A percentile compares a stretch with the other conserved stretches of the same genome.
Conservation (phyloP, 73 alveolate genomes). For the Halteria grandinella region DNA sequence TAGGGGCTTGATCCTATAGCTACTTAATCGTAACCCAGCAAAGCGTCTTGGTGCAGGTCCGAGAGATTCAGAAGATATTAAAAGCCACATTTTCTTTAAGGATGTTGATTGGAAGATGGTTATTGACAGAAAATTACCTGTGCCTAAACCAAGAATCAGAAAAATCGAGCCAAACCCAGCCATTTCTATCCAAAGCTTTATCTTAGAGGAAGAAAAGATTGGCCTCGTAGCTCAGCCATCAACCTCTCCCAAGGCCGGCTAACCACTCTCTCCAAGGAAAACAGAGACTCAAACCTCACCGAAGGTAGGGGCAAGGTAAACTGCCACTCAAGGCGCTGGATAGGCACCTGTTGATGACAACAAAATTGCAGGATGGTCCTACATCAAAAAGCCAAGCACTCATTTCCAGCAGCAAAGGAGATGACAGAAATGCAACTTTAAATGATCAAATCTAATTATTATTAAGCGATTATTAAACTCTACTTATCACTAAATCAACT, state of each 20-base stretch:
- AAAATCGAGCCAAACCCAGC: slow-evolving; percentile 37
- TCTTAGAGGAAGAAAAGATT: slow-evolving; percentile 25
- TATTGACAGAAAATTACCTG: slow-evolving; percentile 1
- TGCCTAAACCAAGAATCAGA: slow-evolving; percentile 48
- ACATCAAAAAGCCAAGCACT: not conserved
- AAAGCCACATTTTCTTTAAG: slow-evolving; percentile 71
- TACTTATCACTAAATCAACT: not conserved
- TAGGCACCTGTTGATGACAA: not conserved
- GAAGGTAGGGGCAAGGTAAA: slow-evolving; percentile 13
- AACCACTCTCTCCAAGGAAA: too few species aligned
- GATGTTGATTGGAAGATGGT: slow-evolving; percentile 76
- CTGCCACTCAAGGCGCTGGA: not conserved
- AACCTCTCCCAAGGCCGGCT: too few species aligned
- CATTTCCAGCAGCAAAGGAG: too few species aligned
- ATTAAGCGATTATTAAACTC: not conserved
- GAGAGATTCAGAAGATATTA: slow-evolving; percentile 77
- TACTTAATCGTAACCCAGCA: slow-evolving; percentile 69
- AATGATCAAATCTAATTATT: not conserved
- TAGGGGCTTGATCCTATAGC: slow-evolving; percentile 41
- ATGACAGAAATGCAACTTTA: too few species aligned
- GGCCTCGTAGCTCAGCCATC: too few species aligned
- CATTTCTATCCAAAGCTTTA: slow-evolving; percentile 29
- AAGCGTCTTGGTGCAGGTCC: slow-evolving; percentile 78
- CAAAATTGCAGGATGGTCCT: not conserved
- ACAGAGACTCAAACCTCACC: too few species aligned